These are phyloP conservation scores for Eragrostis tef DNA, from an alignment of 202 grass and related monocot species.

Conservation along the genomic window DNA sequence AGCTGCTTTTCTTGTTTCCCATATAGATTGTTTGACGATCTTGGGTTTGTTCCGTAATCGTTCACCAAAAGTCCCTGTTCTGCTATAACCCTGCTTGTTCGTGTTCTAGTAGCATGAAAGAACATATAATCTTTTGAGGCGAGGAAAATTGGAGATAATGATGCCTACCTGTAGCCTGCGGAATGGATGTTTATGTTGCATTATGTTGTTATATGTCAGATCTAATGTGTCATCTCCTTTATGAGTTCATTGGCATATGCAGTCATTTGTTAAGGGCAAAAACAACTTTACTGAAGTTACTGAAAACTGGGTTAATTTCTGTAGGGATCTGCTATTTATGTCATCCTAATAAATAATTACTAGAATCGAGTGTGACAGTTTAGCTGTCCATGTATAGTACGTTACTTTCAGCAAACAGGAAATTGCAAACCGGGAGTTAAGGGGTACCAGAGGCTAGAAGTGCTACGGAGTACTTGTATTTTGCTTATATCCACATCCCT, in stretches of 20 bases:
- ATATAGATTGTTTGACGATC: not conserved
- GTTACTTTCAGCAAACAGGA: conserved; percentile 13
- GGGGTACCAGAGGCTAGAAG: not conserved
- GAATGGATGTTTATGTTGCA: not conserved
- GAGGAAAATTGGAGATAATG: not conserved
- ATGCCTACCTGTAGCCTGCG: not conserved
- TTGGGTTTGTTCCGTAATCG: not conserved
- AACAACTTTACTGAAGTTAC: not conserved
- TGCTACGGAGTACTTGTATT: not conserved
- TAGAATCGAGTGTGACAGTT: not conserved
- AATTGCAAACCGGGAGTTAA: not conserved
- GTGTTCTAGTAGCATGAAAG: not conserved
- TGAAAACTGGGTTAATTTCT: too few relatives aligned
- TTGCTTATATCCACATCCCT: not conserved
- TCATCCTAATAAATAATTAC: not conserved
- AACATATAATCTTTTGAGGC: not conserved
- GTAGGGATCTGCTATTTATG: not conserved
- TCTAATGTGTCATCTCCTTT: conserved; percentile 31
- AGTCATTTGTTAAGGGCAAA: not conserved
- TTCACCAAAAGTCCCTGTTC: not conserved
- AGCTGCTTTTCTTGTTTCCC: not conserved
- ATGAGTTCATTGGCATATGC: not conserved
- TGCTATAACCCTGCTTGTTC: not conserved
- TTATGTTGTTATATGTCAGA: conserved; percentile 7
- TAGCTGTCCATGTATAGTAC: conserved; percentile 12